Conservation (phyloP, 1,284 basidiomycete genomes). For the Sphaerobolus stellatus region DNA sequence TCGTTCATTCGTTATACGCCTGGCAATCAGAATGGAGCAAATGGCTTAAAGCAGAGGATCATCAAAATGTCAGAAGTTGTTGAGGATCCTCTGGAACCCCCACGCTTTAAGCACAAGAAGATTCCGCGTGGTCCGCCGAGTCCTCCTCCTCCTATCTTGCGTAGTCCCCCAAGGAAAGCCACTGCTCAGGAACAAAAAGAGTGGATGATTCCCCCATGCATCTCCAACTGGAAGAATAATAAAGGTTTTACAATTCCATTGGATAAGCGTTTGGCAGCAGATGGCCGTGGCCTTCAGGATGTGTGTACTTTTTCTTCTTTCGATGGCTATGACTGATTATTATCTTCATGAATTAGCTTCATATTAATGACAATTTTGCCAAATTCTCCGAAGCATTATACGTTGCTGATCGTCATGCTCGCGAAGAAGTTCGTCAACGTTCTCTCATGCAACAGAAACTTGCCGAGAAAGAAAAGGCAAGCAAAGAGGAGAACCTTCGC, state of each 20-base stretch:
- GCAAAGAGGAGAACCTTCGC: constrained; percentile 95
- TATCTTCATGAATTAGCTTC: constrained; percentile 54
- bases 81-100: constrained; percentile 96
- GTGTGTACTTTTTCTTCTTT: constrained; percentile 46
- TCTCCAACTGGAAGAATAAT: constrained; percentile 99
- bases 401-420: constrained; percentile 95
- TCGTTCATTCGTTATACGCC: constrained; percentile 96
- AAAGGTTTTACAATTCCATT: constrained; percentile 99
- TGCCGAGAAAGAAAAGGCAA: constrained; percentile 95
- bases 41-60: constrained; percentile 85
- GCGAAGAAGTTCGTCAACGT: constrained; percentile 96
- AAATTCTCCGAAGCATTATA: constrained; percentile 97
- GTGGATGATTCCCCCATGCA: constrained; percentile 99
- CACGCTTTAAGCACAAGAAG: constrained; percentile 98
- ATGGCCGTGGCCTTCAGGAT: constrained; percentile 96
- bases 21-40: constrained; percentile 73
- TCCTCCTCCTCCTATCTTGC: constrained; percentile 94
- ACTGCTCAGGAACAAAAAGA: constrained; percentile 98
- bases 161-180: constrained; percentile 93
- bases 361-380: constrained; percentile 99
- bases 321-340: constrained; percentile 7
- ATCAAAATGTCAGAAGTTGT: constrained; percentile 99
- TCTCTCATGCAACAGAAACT: constrained; percentile 98
- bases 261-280: constrained; percentile 97
- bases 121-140: constrained; percentile 94